Base-by-base conservation (phyloP, 2,329 filamentous ascomycete species). In the Ramularia endophylla region DNA sequence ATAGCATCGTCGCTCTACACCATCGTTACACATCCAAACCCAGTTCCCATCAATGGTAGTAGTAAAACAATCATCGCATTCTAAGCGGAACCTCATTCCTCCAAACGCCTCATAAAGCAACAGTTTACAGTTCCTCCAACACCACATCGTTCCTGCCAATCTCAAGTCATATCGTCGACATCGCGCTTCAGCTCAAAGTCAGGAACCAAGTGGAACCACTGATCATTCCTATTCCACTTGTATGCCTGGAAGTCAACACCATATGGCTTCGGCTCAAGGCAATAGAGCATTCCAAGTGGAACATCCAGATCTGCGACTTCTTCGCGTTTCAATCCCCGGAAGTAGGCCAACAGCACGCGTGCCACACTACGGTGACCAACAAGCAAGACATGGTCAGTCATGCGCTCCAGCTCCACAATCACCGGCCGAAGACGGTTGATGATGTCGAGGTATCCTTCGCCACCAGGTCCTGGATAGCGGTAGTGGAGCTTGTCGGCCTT, bases 221-320 rank as follows among this genome's bases (percentile, higher is more conserved):
- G 80, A 15, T 70, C 77, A 3, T 75, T 71, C 48, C 86, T 78
- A 60, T 95, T 86, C 69, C 95, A 98, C 47, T 81, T 79, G 71
- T 94, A 98, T 0, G 88, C 90, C 63, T 94, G 90, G 70, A 97
- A 95, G 47, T 95, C 90, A 44, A 95, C 89, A 11, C 92, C 92
- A 54, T 98, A 98, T 1, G 92, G 92, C 73, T 95, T 95, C 50
- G 92, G 92, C 65, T 98, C 90, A 35, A 98, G 83, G 54, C 88
- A 86, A 64, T 94, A 98, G 6, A 95, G 73, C 73, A 95, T 89
- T 13, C 92, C 92, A 36, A 98, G 71, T 0, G 92, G 92, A 33
- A 95, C 86, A 59, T 97, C 90, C 47, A 98, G 77, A 56, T 95
- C 87, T 9, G 92, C 90, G 47, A 98, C 94, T 58, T 95, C 85